These are phyloP conservation scores for Exserohilum rostratum DNA, from an alignment of 2,329 filamentous ascomycete genomes.

Conservation along the genomic window DNA sequence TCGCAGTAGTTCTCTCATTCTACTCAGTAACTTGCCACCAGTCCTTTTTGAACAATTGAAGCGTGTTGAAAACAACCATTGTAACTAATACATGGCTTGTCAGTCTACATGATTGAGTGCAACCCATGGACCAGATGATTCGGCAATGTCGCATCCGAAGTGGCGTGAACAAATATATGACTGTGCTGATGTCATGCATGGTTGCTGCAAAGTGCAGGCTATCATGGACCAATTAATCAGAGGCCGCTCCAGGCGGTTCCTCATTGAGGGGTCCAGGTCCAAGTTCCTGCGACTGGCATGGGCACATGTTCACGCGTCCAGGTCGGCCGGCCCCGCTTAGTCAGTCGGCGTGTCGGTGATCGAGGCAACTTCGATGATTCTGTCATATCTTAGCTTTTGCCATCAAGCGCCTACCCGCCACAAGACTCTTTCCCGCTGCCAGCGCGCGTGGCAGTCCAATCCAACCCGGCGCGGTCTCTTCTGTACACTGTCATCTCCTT, in stretches of 20 bases:
- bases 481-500: background rate
- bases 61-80: no score
- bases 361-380: slow-evolving; percentile 21
- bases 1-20: background rate
- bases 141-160: background rate
- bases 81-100: no score
- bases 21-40: no score
- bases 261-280: background rate
- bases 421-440: slow-evolving; percentile 11
- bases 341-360: slow-evolving; percentile 16
- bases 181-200: background rate
- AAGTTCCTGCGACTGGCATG: background rate
- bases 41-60: background rate
- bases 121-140: background rate
- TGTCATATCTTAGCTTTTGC: slow-evolving; percentile 24
- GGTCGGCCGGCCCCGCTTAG: slow-evolving; percentile 11
- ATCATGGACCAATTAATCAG: background rate
- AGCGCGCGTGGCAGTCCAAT: slow-evolving; percentile 24
- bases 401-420: slow-evolving; percentile 23
- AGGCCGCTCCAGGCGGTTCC: background rate
- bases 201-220: background rate
- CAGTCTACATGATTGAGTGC: background rate
- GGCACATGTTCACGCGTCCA: slow-evolving; percentile 1
- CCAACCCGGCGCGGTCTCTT: slow-evolving; percentile 2
- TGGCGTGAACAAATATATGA: background rate